Conservation (phyloP, 2,329 filamentous ascomycete species). For the Fusarium falciforme region DNA sequence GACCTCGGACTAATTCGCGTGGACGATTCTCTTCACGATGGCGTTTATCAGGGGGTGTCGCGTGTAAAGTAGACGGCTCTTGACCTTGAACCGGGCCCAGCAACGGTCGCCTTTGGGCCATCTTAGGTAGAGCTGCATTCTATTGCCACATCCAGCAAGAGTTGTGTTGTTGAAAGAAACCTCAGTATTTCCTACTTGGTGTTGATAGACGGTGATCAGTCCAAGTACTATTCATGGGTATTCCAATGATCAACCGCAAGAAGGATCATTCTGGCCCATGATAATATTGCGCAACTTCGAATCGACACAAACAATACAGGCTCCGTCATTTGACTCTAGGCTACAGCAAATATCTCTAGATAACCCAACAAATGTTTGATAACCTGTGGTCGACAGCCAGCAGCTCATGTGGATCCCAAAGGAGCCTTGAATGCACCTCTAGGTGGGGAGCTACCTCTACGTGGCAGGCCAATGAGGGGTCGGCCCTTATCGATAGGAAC, state of each 20-base stretch:
- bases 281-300: neutral
- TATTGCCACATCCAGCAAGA: neutral
- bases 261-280: neutral
- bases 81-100: neutral
- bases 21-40: conserved; percentile 8
- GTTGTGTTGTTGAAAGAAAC: neutral
- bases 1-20: conserved; percentile 33
- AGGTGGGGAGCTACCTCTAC: neutral
- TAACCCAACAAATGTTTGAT: neutral
- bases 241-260: neutral
- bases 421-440: neutral
- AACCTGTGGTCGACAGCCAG: neutral
- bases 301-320: too few species aligned
- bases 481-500: conserved; percentile 10
- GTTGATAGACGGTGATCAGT: neutral
- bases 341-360: neutral
- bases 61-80: conserved; percentile 7
- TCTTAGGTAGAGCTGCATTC: neutral
- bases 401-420: neutral
- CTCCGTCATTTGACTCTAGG: neutral
- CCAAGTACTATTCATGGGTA: neutral
- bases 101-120: neutral
- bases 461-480: conserved; percentile 8
- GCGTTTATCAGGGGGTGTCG: conserved; percentile 11
- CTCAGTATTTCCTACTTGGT: neutral